Base-by-base conservation (phyloP, 2,329 filamentous ascomycete genomes). In the Aspergillus persii region DNA sequence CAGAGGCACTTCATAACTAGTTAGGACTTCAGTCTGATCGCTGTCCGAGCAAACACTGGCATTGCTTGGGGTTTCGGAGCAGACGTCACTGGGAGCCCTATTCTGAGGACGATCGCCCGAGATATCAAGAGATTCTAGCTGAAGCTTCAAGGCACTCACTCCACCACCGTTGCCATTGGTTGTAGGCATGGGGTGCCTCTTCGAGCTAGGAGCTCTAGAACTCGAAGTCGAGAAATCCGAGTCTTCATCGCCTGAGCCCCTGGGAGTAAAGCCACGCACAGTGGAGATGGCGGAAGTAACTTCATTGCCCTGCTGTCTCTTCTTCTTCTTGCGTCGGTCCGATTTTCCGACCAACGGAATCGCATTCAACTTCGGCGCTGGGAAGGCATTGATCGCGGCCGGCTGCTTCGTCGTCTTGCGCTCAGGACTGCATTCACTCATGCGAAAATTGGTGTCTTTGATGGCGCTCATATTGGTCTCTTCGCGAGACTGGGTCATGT, bases 1-100 rank as follows among this genome's bases (percentile, higher is more conserved):
- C 41, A 97, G 82, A 54, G 86, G 86, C 63, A 97, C 87, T 77
- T 97, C 91, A 71, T 96, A 97, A 71, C 88, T 90, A 54, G 90
- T 90, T 72, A 85, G 84, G n/a, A 79, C 76, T 68, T 94, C 90
- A 1, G 89, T 93, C 46, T 81, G 81, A 63, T 89, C 87, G 61
- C 82, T 84, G 57, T 84, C 83, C 53, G 84, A 85, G 63, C 83
- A 87, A 69, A 71, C 82, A 71, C 84, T 89, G 66, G 82, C 81
- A 71, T 82, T 87, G 65, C 83, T 87, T 58, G 71, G 76, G 61
- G 80, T 78, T 56, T 73, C 71, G 29, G 78, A 78, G 50, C 74
- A 74, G 55, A 76, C 67, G 55, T 77, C 74, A 68, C 81, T 84
- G 68, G 80, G 81, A 66, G 76, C 82, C 64, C 79, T 84, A 23